These are phyloP conservation scores for Chionographis japonica DNA, from an alignment of 106 monocot genomes.

Conservation along the genomic window DNA sequence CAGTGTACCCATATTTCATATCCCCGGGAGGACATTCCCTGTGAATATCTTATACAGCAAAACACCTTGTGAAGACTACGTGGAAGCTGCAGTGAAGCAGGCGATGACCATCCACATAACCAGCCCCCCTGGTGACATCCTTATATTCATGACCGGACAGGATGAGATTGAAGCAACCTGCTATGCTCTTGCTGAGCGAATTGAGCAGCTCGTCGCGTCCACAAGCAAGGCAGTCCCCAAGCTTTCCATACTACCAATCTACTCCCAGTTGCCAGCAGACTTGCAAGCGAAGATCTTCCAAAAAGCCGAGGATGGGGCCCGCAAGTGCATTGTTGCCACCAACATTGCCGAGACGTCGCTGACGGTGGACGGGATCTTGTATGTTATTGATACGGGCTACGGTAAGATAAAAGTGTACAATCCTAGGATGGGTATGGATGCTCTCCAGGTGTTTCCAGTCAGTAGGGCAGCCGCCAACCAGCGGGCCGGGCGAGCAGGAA, in stretches of 20 bases:
- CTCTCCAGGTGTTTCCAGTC: slow-evolving; percentile 93
- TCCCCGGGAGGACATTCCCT: slow-evolving; percentile 92
- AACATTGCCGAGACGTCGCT: slow-evolving; percentile 98
- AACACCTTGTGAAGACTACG: slow-evolving; percentile 96
- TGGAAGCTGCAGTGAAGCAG: slow-evolving; percentile 97
- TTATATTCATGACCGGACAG: slow-evolving; percentile 97
- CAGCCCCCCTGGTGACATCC: slow-evolving; percentile 85
- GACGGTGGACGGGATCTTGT: slow-evolving; percentile 89
- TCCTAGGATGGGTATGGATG: slow-evolving; percentile 96
- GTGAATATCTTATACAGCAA: slow-evolving; percentile 87
- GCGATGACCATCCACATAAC: slow-evolving; percentile 93
- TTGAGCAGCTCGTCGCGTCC: slow-evolving; percentile 79
- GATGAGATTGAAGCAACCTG: slow-evolving; percentile 97
- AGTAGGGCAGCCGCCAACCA: slow-evolving; percentile 94
- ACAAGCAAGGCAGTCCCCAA: slow-evolving; percentile 66
- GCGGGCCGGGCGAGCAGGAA: slow-evolving; percentile 84
- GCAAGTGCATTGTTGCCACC: slow-evolving; percentile 95
- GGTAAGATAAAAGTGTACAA: slow-evolving; percentile 97
- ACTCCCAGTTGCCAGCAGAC: slow-evolving; percentile 94
- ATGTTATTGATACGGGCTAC: slow-evolving; percentile 93
- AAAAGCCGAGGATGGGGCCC: slow-evolving; percentile 87
- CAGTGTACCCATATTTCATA: slow-evolving; percentile 87
- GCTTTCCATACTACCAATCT: slow-evolving; percentile 88
- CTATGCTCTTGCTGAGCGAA: slow-evolving; percentile 86
- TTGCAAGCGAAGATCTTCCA: slow-evolving; percentile 94